phyloP scores from a whole-genome alignment of 345 rosid species.

The Heritiera littoralis region DNA sequence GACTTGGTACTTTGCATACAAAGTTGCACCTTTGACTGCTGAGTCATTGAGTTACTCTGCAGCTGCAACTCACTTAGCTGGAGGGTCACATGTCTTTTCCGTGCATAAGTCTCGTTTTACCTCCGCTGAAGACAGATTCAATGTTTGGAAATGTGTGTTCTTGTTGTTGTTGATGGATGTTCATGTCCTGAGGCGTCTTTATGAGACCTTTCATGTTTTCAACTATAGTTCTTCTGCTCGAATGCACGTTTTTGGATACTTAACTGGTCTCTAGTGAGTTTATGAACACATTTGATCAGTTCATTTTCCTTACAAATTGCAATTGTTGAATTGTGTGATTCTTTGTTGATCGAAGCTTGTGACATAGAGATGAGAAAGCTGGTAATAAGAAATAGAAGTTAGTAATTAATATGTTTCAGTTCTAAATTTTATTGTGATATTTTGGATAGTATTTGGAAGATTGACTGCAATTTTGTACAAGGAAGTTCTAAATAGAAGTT shows the following conservation, averaged over 20 bases:
- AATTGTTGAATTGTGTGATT: neutral
- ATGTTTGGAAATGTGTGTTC: constrained; percentile 22
- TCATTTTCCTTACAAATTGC: neutral
- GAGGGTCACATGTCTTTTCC: constrained; percentile 9
- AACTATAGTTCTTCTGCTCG: constrained; percentile 21
- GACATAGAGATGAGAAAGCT: neutral
- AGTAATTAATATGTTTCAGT: neutral
- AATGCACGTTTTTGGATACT: constrained; percentile 24
- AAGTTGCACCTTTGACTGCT: constrained; percentile 14
- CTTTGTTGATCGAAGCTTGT: constrained; percentile 10
- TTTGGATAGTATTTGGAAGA: neutral
- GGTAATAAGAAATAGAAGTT: neutral
- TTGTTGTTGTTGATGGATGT: constrained; percentile 25
- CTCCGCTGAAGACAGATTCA: constrained; percentile 20
- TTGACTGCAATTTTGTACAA: neutral
- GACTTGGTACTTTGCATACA: constrained; percentile 36
- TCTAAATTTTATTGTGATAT: neutral
- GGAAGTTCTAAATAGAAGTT: too few species aligned
- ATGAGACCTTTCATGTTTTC: constrained; percentile 21
- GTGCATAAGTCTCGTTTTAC: constrained; percentile 19
- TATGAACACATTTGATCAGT: neutral
- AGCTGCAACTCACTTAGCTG: constrained; percentile 16
- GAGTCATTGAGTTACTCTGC: constrained; percentile 12
- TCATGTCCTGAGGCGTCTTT: constrained; percentile 21
- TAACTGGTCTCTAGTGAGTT: constrained; percentile 27